phyloP scores from a whole-genome alignment of 2,329 filamentous ascomycete species.

The Hortaea sp. region DNA sequence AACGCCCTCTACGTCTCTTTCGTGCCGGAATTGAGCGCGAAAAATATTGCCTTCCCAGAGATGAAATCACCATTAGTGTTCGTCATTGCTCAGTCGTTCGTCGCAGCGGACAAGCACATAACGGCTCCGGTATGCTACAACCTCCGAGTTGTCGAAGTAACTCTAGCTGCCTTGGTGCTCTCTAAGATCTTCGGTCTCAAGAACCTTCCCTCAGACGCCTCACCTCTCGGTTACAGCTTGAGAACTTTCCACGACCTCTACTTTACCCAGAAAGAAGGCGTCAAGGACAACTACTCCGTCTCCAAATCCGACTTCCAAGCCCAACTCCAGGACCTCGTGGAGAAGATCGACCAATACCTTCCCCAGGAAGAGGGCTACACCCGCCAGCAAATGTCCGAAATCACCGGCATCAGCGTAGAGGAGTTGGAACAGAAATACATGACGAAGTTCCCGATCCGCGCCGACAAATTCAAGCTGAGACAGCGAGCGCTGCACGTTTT shows the following conservation, averaged over 20 bases:
- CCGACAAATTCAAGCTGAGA: constrained; percentile 75
- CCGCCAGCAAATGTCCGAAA: constrained; percentile 67
- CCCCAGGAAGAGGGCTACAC: constrained; percentile 77
- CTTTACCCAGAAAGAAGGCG: constrained; percentile 48
- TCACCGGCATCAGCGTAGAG: constrained; percentile 57
- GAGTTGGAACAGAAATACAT: constrained; percentile 72
- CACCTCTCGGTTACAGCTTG: constrained; percentile 72
- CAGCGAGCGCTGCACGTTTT: constrained; percentile 89
- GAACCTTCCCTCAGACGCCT: constrained; percentile 63
- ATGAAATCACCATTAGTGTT: constrained; percentile 79
- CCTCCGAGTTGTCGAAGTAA: constrained; percentile 90
- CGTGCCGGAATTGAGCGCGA: constrained; percentile 63
- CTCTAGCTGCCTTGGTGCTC: constrained; percentile 64
- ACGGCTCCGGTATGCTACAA: constrained; percentile 95
- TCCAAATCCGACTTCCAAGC: constrained; percentile 36
- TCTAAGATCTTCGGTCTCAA: constrained; percentile 51
- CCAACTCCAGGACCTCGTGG: constrained; percentile 65
- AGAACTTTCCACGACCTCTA: constrained; percentile 80
- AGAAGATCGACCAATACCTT: constrained; percentile 60
- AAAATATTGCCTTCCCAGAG: constrained; percentile 70
- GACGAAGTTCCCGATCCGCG: constrained; percentile 79
- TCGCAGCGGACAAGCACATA: constrained; percentile 87
- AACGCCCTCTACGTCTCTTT: constrained; percentile 88
- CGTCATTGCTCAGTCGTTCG: constrained; percentile 87
- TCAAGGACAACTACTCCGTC: constrained; percentile 38